Evolutionary conservation across 192 early-diverging fungal species (phyloP).

Genomic region (Coemansia sp.): DNA sequence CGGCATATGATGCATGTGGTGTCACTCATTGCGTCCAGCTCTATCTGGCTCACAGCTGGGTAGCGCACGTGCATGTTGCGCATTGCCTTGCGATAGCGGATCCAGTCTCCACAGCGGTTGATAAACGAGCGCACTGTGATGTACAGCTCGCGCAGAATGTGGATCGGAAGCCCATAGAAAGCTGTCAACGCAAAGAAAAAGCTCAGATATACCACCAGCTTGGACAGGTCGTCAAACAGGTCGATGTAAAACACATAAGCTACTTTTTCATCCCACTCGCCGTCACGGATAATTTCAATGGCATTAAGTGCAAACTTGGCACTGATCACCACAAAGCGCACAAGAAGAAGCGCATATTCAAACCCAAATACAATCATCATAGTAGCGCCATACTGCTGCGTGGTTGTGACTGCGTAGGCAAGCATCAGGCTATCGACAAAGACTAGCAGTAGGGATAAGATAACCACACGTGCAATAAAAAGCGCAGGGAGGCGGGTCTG

Average conservation of each 20-base stretch:
- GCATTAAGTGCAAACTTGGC: slow-evolving; percentile 87
- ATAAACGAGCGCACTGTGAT: slow-evolving; percentile 89
- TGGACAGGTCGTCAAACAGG: slow-evolving; percentile 82
- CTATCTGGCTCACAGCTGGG: slow-evolving; percentile 83
- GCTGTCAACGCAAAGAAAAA: slow-evolving; percentile 86
- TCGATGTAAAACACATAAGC: slow-evolving; percentile 92
- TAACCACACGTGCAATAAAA: slow-evolving; percentile 29
- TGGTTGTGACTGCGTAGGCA: slow-evolving; percentile 63
- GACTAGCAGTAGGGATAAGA: slow-evolving; percentile 58
- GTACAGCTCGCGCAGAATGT: slow-evolving; percentile 96
- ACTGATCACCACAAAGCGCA: slow-evolving; percentile 68
- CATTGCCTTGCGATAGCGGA: slow-evolving; percentile 91
- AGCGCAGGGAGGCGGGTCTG: slow-evolving; percentile 32
- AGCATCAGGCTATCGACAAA: slow-evolving; percentile 75
- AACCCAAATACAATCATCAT: slow-evolving; percentile 99
- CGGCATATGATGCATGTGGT: slow-evolving; percentile 96
- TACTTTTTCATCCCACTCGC: slow-evolving; percentile 91
- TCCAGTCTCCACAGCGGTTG: slow-evolving; percentile 82
- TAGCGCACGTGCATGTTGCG: slow-evolving; percentile 96
- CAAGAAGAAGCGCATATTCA: slow-evolving; percentile 90
- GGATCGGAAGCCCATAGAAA: slow-evolving; percentile 86
- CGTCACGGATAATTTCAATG: slow-evolving; percentile 70
- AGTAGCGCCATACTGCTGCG: slow-evolving; percentile 66
- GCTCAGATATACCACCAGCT: slow-evolving; percentile 80
- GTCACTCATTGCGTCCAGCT: slow-evolving; percentile 68